Evolutionary conservation across 208 protist genomes (phyloP), one percentile per base, ranked within the genome.

Genomic region (Acanthamoeba royreba): DNA sequence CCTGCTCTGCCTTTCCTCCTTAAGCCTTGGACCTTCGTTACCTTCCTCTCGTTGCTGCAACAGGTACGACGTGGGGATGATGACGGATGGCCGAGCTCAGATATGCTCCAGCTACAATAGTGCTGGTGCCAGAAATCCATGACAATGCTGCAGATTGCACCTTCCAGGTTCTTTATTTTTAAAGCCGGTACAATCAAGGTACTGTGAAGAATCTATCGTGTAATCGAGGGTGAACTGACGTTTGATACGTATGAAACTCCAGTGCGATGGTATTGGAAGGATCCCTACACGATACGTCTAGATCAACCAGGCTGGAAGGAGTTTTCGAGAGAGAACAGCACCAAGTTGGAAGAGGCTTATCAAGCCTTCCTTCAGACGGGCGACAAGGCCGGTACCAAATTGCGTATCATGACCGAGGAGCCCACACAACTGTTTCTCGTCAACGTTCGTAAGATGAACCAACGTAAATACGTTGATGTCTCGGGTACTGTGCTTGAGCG

Each of bases 251-350:
- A 28, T 63, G 28, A 45, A 0, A 1, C 15, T 52, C 42, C 8
- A 88, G 79, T 88, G 45, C 79, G 79, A 5, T 88, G 79, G 79
- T 88, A 58, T 40, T 88, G 79, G 79, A 88, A 88, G 52, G 79
- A 88, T n/a, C 25, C 52, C 31, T 61, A 61, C 52, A 61, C 79
- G 45, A 11, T 88, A 47, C 45, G 79, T 13, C 31, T 88, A 40
- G 79, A 88, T 11, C 79, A 88, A 40, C 79, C 45, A 15, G 31
- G 47, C 31, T 88, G 79, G 79, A 88, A 61, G 79, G 79, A 88
- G 52, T 88, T 63, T 47, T 63, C 47, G 31, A 8, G 22, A 19
- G 79, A 88, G n/a, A 88, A 88, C 52, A 61, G 45, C 2, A 40
- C 45, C n/a, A 88, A 88, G 79, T 47, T 88, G 31, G 79, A 88